Evolutionary conservation across 106 monocot genomes (phyloP), one percentile per base, ranked within the genome.

Genomic region (Chionographis japonica): DNA sequence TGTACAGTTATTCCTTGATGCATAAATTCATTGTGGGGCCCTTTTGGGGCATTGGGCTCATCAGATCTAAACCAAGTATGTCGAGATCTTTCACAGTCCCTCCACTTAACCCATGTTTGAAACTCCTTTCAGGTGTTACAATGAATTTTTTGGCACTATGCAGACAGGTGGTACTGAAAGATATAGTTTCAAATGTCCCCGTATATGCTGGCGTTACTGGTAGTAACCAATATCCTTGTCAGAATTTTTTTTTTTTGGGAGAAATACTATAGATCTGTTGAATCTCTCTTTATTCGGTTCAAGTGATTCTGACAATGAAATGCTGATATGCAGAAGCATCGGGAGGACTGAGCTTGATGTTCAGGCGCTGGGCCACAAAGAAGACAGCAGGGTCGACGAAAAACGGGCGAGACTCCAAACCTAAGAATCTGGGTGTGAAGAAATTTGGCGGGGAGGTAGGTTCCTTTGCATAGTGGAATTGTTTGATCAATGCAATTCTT

Each of bases 291-390:
- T 8, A 58, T 57, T 17, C 19, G 17, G 1, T 11, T 41, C 14
- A 43, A 37, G 27, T 52, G 12, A 10, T 51, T 42, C 52, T 20
- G 27, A 17, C 41, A 60, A 61, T 27, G 20, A 37, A 3, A 8
- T 6, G 4, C 15, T 14, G 11, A 6, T 50, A 37, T 69, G 15
- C 82, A 97, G 95, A 97, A 65, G 75, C 73, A 50, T 80, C 85
- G 49, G 92, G 86, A 50, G 95, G 97, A 49, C 56, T 81, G 57
- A 79, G 72, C 68, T 61, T 97, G 75, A 50, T 92, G 12, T 89
- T 97, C 58, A 84, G 72, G 75, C 81, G 97, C 7, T 97, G 97
- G 97, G 97, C 92, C 65, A 92, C 97, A 8, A 97, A 97, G 74
- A 97, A 92, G 66, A 77, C 81, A 58, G 92, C 89, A 46, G 97